These are phyloP conservation scores for Emergomyces africanus DNA, from an alignment of 2,329 filamentous ascomycete species.

Conservation along the genomic window DNA sequence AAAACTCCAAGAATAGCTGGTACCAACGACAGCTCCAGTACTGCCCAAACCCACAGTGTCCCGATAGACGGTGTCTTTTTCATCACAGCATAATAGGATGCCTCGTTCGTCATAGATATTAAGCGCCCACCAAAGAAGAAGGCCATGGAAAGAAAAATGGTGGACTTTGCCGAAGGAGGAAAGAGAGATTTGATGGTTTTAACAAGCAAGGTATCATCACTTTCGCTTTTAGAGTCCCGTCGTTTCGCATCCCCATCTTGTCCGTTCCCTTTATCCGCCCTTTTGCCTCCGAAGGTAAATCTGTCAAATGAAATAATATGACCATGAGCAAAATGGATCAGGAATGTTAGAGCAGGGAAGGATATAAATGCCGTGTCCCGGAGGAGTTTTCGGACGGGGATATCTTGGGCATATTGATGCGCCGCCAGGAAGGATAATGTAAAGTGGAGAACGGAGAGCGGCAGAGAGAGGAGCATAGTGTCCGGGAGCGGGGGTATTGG, in stretches of 20 bases:
- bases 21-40: constrained; percentile 67
- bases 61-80: constrained; percentile 81
- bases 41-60: constrained; percentile 84
- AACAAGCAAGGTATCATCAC: constrained; percentile 9
- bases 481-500: constrained; percentile 28
- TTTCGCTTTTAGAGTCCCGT: constrained; percentile 1
- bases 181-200: constrained; percentile 20
- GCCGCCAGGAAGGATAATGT: constrained; percentile 34
- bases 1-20: constrained; percentile 48
- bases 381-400: constrained; percentile 19
- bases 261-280: constrained; percentile 1
- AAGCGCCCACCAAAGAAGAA: constrained; percentile 57
- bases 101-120: constrained; percentile 65
- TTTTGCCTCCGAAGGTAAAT: background rate
- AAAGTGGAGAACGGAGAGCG: constrained; percentile 32
- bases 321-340: constrained; percentile 34
- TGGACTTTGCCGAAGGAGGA: constrained; percentile 21
- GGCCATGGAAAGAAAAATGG: constrained; percentile 23
- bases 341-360: constrained; percentile 30
- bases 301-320: constrained; percentile 25
- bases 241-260: background rate
- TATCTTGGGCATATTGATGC: constrained; percentile 33
- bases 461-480: constrained; percentile 30
- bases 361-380: constrained; percentile 26
- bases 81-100: constrained; percentile 78